Evolutionary conservation across 345 rosid genomes (phyloP).

Genomic region (Acer saccharum): DNA sequence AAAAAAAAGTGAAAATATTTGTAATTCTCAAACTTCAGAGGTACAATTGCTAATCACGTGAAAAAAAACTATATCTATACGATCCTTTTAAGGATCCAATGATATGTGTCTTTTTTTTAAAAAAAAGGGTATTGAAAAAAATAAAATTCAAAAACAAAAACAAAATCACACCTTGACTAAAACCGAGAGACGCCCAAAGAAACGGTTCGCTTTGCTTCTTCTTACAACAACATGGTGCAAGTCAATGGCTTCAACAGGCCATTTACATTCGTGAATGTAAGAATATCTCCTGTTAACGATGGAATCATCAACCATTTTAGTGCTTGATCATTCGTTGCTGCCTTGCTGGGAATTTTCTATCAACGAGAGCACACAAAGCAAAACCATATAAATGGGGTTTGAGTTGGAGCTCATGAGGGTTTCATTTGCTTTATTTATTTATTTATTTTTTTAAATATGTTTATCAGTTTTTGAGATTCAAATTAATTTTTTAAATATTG

Average conservation of each 20-base stretch:
- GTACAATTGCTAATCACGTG: too few species aligned
- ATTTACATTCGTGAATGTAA: constrained; percentile 45
- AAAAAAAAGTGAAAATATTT: too few species aligned
- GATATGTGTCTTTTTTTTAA: too few species aligned
- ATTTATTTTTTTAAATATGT: not conserved
- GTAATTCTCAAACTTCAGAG: too few species aligned
- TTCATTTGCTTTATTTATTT: not conserved
- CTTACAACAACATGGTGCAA: constrained; percentile 57
- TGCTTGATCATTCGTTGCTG: not conserved
- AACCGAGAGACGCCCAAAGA: constrained; percentile 35
- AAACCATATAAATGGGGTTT: not conserved
- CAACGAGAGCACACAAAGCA: not conserved
- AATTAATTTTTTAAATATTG: too few species aligned
- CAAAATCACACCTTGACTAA: constrained; percentile 47
- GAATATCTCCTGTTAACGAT: constrained; percentile 41
- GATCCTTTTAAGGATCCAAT: too few species aligned
- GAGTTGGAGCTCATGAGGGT: not conserved
- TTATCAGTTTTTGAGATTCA: not conserved
- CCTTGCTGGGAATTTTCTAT: not conserved
- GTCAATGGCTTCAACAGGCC: constrained; percentile 52
- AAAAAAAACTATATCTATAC: too few species aligned
- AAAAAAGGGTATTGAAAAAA: too few species aligned
- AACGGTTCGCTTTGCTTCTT: constrained; percentile 38
- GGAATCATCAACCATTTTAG: constrained; percentile 43
- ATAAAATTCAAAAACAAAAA: not conserved